Evolutionary conservation across 129 eudicot species (phyloP).

Genomic region (Ambrosia trifida): DNA sequence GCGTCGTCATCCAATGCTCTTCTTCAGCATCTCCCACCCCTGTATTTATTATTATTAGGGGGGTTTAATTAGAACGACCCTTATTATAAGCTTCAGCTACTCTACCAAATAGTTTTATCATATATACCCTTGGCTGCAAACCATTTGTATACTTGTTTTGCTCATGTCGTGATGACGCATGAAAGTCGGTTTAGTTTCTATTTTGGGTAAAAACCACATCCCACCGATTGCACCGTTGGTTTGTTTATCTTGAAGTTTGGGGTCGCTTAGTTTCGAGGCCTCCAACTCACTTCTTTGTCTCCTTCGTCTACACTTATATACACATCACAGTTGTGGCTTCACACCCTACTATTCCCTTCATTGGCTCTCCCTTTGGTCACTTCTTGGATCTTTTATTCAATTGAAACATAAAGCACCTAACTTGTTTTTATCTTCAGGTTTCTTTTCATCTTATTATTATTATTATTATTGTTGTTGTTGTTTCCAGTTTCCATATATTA

Average conservation of each 20-base stretch:
- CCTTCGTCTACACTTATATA: slow-evolving; percentile 8
- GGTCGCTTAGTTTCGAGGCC: slow-evolving; percentile 29
- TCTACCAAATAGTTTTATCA: too few species aligned
- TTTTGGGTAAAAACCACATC: too few species aligned
- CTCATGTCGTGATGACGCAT: too few species aligned
- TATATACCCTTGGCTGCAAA: too few species aligned
- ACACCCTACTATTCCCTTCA: background rate
- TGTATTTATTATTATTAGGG: too few species aligned
- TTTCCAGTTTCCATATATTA: background rate
- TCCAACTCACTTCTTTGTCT: slow-evolving; percentile 30
- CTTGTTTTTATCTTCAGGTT: slow-evolving; percentile 24
- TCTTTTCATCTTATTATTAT: background rate
- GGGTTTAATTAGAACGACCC: too few species aligned
- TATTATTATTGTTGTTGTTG: background rate
- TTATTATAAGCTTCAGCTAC: too few species aligned
- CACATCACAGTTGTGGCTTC: slow-evolving; percentile 20
- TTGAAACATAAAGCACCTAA: background rate
- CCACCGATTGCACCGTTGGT: too few species aligned
- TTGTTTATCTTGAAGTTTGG: background rate
- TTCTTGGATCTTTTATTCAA: background rate
- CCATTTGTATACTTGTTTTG: too few species aligned
- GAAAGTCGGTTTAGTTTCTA: too few species aligned
- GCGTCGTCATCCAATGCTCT: too few species aligned
- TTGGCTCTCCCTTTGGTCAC: background rate
- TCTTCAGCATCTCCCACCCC: too few species aligned